Conservation (phyloP, 768 basidiomycete genomes). For the Lactarius hengduanensis region DNA sequence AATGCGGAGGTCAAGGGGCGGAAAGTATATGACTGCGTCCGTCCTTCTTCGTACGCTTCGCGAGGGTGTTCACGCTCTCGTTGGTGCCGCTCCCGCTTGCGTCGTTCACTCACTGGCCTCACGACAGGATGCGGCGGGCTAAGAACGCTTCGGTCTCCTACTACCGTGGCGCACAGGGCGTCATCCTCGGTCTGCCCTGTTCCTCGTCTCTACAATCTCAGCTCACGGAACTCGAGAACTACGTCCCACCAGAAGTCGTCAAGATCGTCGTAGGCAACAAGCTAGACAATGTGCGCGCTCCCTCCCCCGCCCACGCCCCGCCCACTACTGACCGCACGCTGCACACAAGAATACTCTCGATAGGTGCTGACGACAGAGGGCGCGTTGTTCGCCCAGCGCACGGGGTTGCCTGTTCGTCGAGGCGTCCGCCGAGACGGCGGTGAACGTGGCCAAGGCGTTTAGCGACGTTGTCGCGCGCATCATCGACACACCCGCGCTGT, state of each 20-base stretch:
- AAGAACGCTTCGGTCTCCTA: background rate
- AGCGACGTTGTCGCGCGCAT: conserved; percentile 78
- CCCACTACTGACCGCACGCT: background rate
- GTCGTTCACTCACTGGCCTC: too few relatives aligned
- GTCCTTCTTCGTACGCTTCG: conserved; percentile 27
- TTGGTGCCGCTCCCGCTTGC: background rate
- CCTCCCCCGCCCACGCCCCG: too few relatives aligned
- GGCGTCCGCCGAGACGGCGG: conserved; percentile 87
- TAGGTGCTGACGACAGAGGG: conserved; percentile 82
- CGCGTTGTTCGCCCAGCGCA: conserved; percentile 72
- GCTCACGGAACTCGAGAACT: conserved; percentile 77
- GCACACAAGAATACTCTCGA: conserved; percentile 76
- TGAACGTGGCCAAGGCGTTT: conserved; percentile 70
- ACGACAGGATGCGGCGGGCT: conserved; percentile 80
- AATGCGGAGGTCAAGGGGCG: conserved; percentile 82
- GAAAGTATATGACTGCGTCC: conserved; percentile 89
- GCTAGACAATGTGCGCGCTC: conserved; percentile 70
- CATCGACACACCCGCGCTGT: conserved; percentile 78
- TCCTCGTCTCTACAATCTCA: too few relatives aligned
- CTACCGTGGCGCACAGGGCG: too few relatives aligned
- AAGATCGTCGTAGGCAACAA: conserved; percentile 97
- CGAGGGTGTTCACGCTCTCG: background rate
- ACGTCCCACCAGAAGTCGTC: conserved; percentile 80
- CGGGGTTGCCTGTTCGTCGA: conserved; percentile 88
- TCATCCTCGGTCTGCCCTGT: too few relatives aligned